A percentile compares a stretch with the other conserved stretches of the same genome.
Evolutionary conservation across 148 eudicot species (phyloP).

Genomic region (Nepenthes gracilis): DNA sequence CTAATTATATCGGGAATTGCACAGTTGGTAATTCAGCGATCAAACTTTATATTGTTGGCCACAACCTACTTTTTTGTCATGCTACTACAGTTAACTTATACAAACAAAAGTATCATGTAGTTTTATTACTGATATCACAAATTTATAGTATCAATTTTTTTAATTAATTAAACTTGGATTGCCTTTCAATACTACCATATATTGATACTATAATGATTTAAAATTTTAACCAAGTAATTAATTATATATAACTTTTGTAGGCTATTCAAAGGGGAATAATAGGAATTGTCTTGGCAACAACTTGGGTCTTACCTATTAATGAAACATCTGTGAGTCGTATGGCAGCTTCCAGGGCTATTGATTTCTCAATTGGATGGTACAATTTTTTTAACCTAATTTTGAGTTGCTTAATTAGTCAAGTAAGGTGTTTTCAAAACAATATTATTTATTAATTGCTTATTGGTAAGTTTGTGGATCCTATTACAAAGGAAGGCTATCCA

Average conservation of each 20-base stretch:
- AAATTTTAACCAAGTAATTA: no score
- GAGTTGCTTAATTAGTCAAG: background rate
- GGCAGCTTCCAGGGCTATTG: slow-evolving; percentile 15
- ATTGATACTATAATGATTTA: no score
- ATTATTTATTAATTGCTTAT: no score
- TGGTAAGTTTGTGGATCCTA: slow-evolving; percentile 20
- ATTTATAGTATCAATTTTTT: no score
- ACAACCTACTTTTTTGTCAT: slow-evolving; percentile 25
- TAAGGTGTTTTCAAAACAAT: no score
- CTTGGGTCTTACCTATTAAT: slow-evolving; percentile 13
- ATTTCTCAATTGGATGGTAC: slow-evolving; percentile 20
- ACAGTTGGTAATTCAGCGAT: slow-evolving; percentile 14
- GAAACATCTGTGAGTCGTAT: background rate
- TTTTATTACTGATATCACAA: no score
- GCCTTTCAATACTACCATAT: no score
- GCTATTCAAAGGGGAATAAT: slow-evolving; percentile 16
- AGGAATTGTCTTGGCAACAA: slow-evolving; percentile 14
- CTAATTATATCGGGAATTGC: slow-evolving; percentile 14
- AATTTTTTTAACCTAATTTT: background rate
- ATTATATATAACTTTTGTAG: background rate
- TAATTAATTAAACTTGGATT: no score
- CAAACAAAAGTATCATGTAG: slow-evolving; percentile 19
- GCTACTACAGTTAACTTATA: slow-evolving; percentile 21
- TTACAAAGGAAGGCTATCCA: slow-evolving; percentile 20
- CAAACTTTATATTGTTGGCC: slow-evolving; percentile 21